phyloP scores from a whole-genome alignment of 257 asterid species.

The Schizonepeta tenuifolia region DNA sequence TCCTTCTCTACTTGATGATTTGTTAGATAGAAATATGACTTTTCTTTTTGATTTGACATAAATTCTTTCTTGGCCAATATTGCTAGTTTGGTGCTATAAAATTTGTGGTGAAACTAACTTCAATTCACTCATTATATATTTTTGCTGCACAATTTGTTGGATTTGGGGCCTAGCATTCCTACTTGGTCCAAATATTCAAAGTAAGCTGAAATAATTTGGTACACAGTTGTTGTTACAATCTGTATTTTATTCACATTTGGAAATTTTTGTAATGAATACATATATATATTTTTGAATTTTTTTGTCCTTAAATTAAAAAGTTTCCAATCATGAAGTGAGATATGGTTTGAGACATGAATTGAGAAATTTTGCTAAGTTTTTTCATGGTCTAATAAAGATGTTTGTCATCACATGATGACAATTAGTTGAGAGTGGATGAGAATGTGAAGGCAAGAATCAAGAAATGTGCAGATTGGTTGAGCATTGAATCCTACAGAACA shows the following conservation, averaged over 20 bases:
- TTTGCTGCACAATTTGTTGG: not conserved
- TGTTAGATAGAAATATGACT: not conserved
- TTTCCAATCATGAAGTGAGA: too few species aligned
- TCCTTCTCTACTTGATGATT: not conserved
- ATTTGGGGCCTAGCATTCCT: not conserved
- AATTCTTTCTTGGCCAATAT: not conserved
- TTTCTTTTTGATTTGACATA: not conserved
- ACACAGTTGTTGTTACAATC: not conserved
- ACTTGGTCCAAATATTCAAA: not conserved
- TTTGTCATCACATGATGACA: not conserved
- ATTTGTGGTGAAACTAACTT: not conserved
- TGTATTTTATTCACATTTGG: not conserved
- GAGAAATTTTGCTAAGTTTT: not conserved
- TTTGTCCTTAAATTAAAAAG: too few species aligned
- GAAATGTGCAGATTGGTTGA: slow-evolving; percentile 2
- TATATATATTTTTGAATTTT: not conserved
- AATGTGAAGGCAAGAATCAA: not conserved
- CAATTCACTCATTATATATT: not conserved
- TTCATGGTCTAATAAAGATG: not conserved
- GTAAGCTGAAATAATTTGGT: not conserved
- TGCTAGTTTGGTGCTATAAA: not conserved
- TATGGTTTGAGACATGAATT: not conserved
- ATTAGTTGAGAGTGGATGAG: slow-evolving; percentile 1
- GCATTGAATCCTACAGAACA: slow-evolving; percentile 12
- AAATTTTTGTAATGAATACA: not conserved